Percentiles rank a stretch among this genome's conserved stretches.
These are phyloP conservation scores for Tulasnella sp. DNA, from an alignment of 768 basidiomycete species.

Conservation along the genomic window DNA sequence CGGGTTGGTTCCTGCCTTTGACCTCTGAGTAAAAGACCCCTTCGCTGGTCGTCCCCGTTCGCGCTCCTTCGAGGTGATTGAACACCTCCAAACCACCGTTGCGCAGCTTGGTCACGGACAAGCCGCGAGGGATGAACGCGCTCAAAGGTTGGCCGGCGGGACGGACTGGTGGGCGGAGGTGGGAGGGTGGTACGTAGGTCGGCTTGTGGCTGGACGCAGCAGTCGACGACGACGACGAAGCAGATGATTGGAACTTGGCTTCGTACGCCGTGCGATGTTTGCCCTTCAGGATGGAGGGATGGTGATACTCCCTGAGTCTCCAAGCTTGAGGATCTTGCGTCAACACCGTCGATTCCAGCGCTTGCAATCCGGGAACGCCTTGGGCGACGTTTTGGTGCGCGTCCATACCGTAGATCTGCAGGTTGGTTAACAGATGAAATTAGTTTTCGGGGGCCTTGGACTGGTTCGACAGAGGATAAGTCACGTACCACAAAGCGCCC, in stretches of 20 bases:
- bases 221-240: neutral
- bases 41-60: neutral
- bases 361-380: conserved; percentile 13
- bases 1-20: neutral
- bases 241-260: neutral
- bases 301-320: conserved; percentile 24
- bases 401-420: conserved; percentile 19
- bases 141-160: conserved; percentile 7
- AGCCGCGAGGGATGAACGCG: neutral
- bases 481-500: conserved; percentile 30
- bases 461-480: neutral
- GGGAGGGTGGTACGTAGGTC: neutral
- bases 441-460: neutral
- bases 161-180: neutral
- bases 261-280: neutral
- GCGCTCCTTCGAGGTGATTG: neutral
- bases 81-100: neutral
- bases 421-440: neutral
- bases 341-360: neutral
- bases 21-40: conserved; percentile 14
- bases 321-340: conserved; percentile 23
- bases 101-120: neutral
- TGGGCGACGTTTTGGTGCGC: conserved; percentile 15
- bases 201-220: neutral
- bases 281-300: conserved; percentile 7